Base-by-base conservation (phyloP, 176 grass and related monocot species). In the Puya raimondii region DNA sequence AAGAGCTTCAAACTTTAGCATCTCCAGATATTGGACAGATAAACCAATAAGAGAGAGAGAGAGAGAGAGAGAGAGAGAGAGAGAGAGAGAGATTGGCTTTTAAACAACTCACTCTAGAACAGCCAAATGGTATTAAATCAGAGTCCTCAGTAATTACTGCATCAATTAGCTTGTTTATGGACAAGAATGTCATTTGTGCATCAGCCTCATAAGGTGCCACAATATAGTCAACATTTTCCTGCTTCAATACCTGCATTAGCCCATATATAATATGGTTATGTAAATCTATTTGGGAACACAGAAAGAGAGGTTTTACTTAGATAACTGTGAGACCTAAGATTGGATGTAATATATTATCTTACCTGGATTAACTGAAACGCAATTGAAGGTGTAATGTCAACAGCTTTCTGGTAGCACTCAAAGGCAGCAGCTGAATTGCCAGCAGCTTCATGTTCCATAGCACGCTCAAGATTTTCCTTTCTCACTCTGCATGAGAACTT, bases 131-230 rank as follows among this genome's bases (percentile, higher is more conserved):
- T 74, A 96, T 96, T 72, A 96, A 72, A 80, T 96, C 92, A 63
- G 92, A 96, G 74, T 96, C 92, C 76, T 96, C 88, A 0, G 92
- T 96, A 48, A 96, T 92, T 48, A 96, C 88, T 78, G 92, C 92
- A 79, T 96, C 88, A 69, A 92, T 86, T 85, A 96, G 79, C 76
- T 85, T 96, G 73, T 96, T 96, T 61, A 96, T 76, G 66, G 92
- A 96, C 49, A 96, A 86, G 76, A 96, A 96, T 71, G 88, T 50
- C 86, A 96, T 92, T 71, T 96, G 92, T 20, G 92, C 92, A 79
- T 96, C 92, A 81, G 92, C 92, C 80, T 96, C 92, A 69, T 92
- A 96, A 87, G 92, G 92, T 9, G 92, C 92, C 49, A 96, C 92
- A 56, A 96, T 96, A 69, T 89, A 96, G 74, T 96, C 86, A 29